Percentiles rank a stretch among this genome's conserved stretches.
phyloP scores from a whole-genome alignment of 768 basidiomycete species.

The Mycena venus region DNA sequence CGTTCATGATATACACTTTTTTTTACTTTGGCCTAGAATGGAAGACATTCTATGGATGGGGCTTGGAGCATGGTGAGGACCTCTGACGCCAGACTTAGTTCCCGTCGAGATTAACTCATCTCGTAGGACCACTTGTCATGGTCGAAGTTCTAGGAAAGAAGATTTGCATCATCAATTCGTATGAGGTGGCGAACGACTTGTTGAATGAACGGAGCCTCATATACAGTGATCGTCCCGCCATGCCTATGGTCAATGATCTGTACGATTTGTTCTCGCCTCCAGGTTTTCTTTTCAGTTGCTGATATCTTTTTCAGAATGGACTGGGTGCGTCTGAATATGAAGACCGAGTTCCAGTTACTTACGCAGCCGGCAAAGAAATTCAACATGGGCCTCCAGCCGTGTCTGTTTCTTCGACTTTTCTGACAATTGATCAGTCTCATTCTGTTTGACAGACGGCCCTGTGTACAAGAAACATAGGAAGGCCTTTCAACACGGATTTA shows the following conservation, averaged over 20 bases:
- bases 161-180: conserved; percentile 49
- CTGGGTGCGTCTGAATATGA: conserved; percentile 1
- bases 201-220: conserved; percentile 54
- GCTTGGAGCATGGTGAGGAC: neutral
- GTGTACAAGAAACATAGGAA: conserved; percentile 32
- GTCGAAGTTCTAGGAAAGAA: conserved; percentile 52
- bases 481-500: conserved; percentile 30
- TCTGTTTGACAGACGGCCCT: neutral
- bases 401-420: neutral
- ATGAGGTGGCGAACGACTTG: conserved; percentile 48
- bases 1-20: neutral
- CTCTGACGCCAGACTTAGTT: too few species aligned
- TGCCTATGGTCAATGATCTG: conserved; percentile 36
- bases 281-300: neutral
- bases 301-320: conserved; percentile 10
- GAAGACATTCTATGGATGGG: conserved; percentile 32
- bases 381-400: conserved; percentile 32
- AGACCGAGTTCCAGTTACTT: neutral
- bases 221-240: conserved; percentile 52
- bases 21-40: conserved; percentile 8
- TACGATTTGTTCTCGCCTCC: neutral
- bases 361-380: conserved; percentile 16
- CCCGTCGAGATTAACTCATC: too few species aligned
- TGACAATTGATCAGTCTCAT: neutral
- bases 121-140: conserved; percentile 26